Evolutionary conservation across 768 basidiomycete genomes (phyloP).

Genomic region (Paxillus rubicundulus): DNA sequence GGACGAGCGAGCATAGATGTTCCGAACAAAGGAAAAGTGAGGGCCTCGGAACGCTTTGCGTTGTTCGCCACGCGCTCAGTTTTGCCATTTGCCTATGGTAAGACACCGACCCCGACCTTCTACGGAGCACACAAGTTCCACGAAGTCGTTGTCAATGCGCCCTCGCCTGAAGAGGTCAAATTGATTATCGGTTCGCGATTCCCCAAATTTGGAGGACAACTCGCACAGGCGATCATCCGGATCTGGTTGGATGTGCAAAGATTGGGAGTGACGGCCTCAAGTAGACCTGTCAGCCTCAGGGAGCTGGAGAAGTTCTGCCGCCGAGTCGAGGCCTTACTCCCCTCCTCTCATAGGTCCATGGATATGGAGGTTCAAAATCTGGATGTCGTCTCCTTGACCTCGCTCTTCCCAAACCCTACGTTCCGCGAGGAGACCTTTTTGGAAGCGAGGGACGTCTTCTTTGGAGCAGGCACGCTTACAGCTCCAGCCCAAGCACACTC

Average conservation of each 20-base stretch:
- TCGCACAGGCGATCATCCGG: conserved; percentile 52
- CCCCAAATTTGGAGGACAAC: conserved; percentile 50
- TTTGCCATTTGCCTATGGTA: conserved; percentile 42
- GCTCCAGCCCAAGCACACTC: conserved; percentile 48
- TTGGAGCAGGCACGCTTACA: conserved; percentile 64
- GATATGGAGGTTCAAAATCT: conserved; percentile 32
- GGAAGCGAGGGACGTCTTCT: conserved; percentile 90
- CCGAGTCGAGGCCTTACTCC: conserved; percentile 63
- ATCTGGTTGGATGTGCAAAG: conserved; percentile 66
- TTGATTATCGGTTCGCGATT: conserved; percentile 70
- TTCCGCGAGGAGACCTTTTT: conserved; percentile 87
- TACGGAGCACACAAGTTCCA: conserved; percentile 83
- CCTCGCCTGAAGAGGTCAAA: conserved; percentile 63
- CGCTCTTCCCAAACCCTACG: conserved; percentile 64
- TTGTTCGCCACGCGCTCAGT: conserved; percentile 87
- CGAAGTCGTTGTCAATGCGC: conserved; percentile 63
- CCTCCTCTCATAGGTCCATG: conserved; percentile 44
- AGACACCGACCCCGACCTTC: conserved; percentile 63
- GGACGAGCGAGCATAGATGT: conserved; percentile 65
- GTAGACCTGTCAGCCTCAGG: conserved; percentile 65
- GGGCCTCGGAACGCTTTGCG: conserved; percentile 77
- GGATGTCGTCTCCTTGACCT: conserved; percentile 34
- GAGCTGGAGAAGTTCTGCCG: conserved; percentile 84
- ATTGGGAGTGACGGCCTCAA: conserved; percentile 50
- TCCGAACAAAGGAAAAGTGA: conserved; percentile 69